phyloP scores from a whole-genome alignment of 225 moss, liverwort and hornwort genomes.

The Sphagnum tenellum region DNA sequence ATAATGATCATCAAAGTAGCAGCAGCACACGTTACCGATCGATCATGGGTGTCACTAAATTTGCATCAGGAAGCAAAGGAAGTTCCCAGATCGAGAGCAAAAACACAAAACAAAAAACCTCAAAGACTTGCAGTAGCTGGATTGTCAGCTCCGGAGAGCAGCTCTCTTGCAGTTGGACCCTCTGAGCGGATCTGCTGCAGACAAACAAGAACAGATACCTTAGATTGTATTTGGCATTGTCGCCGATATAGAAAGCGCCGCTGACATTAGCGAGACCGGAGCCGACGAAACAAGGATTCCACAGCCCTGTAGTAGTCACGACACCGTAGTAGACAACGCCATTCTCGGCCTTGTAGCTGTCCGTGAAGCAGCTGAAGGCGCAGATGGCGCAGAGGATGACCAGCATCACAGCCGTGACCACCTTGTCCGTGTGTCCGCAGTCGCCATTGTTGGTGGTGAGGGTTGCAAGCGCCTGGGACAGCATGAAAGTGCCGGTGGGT shows the following conservation, averaged over 20 bases:
- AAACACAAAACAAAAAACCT: too few species aligned
- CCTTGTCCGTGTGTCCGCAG: not conserved
- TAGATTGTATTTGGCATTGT: not conserved
- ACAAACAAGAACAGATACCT: not conserved
- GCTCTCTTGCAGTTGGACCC: too few species aligned
- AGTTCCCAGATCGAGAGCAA: too few species aligned
- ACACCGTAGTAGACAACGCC: conserved; percentile 3
- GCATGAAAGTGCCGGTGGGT: conserved; percentile 20
- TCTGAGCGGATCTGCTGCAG: too few species aligned
- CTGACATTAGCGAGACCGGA: not conserved
- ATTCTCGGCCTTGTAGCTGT: conserved; percentile 24
- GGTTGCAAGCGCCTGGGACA: conserved; percentile 7
- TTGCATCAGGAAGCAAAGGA: too few species aligned
- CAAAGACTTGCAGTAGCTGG: too few species aligned
- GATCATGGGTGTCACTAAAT: too few species aligned
- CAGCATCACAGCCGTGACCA: conserved; percentile 3
- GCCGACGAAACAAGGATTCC: conserved; percentile 1
- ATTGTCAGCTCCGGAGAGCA: too few species aligned
- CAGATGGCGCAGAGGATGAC: not conserved
- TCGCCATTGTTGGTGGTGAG: conserved; percentile 1
- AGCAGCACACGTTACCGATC: too few species aligned
- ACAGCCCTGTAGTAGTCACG: conserved; percentile 3
- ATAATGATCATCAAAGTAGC: too few species aligned
- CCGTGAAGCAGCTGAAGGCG: conserved; percentile 1
- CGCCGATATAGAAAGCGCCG: conserved; percentile 1